Evolutionary conservation across 306 rosid species (phyloP).

Genomic region (Begonia loranthoides): DNA sequence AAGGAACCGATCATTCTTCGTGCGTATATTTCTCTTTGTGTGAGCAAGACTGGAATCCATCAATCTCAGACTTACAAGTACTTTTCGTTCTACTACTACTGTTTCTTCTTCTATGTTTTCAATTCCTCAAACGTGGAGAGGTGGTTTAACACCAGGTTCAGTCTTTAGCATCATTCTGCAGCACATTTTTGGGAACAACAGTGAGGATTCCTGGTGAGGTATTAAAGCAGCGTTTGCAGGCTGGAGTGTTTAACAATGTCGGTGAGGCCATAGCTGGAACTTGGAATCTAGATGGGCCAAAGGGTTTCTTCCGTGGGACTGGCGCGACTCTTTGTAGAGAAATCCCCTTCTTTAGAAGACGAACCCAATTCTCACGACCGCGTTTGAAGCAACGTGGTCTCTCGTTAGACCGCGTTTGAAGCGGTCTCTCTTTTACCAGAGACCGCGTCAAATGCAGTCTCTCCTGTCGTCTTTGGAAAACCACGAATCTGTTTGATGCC

Average conservation of each 20-base stretch:
- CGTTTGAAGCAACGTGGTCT: no score
- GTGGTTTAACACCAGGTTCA: slow-evolving; percentile 39
- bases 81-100: slow-evolving; percentile 5
- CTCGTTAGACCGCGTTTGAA: no score
- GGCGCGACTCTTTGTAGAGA: slow-evolving; percentile 98
- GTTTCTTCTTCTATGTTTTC: no score
- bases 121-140: no score
- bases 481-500: no score
- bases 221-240: slow-evolving; percentile 92
- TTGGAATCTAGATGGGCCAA: slow-evolving; percentile 85
- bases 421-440: no score
- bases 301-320: slow-evolving; percentile 98
- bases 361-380: no score
- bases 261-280: slow-evolving; percentile 84
- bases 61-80: slow-evolving; percentile 90
- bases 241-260: slow-evolving; percentile 79
- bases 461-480: no score
- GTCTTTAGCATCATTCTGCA: slow-evolving; percentile 83
- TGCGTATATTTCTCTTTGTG: slow-evolving; percentile 90
- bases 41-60: slow-evolving; percentile 94
- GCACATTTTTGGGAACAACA: slow-evolving; percentile 96
- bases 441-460: no score
- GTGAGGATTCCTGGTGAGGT: slow-evolving; percentile 97
- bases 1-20: slow-evolving; percentile 99
- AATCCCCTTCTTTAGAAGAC: slow-evolving; percentile 98